Percentiles rank a stretch among this genome's conserved stretches.
Conservation (phyloP, 176 grass and related monocot species). For the Bromus sterilis region DNA sequence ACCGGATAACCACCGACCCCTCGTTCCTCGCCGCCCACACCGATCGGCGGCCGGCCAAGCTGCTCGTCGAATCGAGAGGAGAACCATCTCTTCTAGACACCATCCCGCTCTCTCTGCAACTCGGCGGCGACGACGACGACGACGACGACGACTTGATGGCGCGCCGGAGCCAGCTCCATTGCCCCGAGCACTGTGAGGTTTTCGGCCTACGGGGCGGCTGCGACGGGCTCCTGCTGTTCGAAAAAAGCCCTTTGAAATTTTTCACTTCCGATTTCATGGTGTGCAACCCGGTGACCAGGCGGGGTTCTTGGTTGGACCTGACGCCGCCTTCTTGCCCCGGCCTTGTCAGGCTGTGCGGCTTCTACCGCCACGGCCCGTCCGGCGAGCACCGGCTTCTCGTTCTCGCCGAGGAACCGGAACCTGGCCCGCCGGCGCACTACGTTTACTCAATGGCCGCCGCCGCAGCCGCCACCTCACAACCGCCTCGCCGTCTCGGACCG, state of each 20-base stretch:
- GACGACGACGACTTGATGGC: neutral
- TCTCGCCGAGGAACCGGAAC: neutral
- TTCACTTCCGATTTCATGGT: neutral
- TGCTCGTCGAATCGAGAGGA: neutral
- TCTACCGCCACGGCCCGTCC: neutral
- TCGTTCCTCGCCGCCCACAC: neutral
- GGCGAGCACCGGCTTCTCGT: constrained; percentile 11
- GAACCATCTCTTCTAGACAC: neutral
- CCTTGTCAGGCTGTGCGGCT: neutral
- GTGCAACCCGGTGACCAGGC: neutral
- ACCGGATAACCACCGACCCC: neutral
- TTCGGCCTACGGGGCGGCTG: neutral
- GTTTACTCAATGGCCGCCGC: neutral
- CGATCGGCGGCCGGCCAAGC: neutral
- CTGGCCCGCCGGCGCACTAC: neutral
- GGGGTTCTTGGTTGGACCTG: neutral
- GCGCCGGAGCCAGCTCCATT: neutral
- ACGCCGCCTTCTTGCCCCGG: neutral
- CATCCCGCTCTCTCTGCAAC: neutral
- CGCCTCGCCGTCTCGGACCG: neutral
- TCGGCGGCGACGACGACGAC: too few relatives aligned
- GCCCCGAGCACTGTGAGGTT: neutral
- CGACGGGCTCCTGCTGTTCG: neutral
- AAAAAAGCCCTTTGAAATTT: neutral
- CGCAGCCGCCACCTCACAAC: neutral